Conservation (phyloP, 805 yeast genomes). For the Suhomyces emberorum region DNA sequence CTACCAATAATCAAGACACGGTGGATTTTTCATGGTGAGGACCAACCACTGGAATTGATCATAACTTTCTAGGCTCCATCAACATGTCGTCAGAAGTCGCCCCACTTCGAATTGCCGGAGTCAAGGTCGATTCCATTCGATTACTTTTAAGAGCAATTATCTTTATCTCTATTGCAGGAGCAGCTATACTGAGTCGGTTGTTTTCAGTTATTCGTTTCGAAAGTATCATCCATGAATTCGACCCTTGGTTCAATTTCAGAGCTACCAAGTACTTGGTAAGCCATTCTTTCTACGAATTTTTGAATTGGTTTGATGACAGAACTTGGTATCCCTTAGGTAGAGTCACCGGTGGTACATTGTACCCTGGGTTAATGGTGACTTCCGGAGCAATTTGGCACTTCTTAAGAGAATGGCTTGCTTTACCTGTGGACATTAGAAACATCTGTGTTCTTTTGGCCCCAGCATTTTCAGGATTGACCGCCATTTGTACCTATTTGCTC, state of each 20-base stretch:
- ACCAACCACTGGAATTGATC: background rate
- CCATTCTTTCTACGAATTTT: conserved; percentile 82
- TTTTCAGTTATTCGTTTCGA: conserved; percentile 97
- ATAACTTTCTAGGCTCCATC: background rate
- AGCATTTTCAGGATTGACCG: conserved; percentile 90
- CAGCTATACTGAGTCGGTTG: conserved; percentile 87
- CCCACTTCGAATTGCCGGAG: conserved; percentile 7
- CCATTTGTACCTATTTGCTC: conserved; percentile 81
- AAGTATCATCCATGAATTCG: conserved; percentile 95
- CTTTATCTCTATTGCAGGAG: conserved; percentile 77
- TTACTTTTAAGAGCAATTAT: conserved; percentile 60
- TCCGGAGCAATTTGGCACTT: conserved; percentile 85
- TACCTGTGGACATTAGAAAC: conserved; percentile 93
- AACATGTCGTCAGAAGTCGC: conserved; percentile 5
- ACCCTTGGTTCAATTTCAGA: conserved; percentile 94
- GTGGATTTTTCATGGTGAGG: conserved; percentile 4
- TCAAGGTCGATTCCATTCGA: conserved; percentile 35
- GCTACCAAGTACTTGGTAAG: conserved; percentile 91
- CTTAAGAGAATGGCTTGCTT: conserved; percentile 54
- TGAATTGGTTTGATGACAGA: conserved; percentile 98
- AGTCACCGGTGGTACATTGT: conserved; percentile 97
- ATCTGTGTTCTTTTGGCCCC: conserved; percentile 96
- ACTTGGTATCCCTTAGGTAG: conserved; percentile 99
- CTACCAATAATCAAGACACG: conserved; percentile 4
- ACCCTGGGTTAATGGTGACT: conserved; percentile 98